Evolutionary conservation across 495 filamentous ascomycete genomes (phyloP).

Genomic region (Echria macrotheca): DNA sequence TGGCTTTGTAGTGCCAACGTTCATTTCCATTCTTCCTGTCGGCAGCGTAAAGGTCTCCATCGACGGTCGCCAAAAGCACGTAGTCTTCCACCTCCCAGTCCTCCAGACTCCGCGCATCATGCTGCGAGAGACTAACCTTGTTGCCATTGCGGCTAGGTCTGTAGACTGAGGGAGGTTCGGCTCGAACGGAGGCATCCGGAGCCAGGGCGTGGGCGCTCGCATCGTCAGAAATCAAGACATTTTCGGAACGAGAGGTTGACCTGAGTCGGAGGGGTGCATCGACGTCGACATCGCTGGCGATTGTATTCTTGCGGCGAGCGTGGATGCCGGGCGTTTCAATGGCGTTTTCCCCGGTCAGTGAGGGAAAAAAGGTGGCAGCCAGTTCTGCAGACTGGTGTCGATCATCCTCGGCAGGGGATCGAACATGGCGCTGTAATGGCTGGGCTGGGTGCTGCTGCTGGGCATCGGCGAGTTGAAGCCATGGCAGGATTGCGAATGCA

Average conservation of each 20-base stretch:
- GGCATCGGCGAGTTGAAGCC: slow-evolving; percentile 49
- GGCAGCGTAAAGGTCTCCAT: slow-evolving; percentile 89
- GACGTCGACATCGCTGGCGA: slow-evolving; percentile 11
- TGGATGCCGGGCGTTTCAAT: slow-evolving; percentile 22
- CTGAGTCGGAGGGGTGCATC: slow-evolving; percentile 8
- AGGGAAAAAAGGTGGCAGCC: slow-evolving; percentile 6
- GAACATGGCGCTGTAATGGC: slow-evolving; percentile 8
- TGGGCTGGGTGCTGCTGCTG: slow-evolving; percentile 51
- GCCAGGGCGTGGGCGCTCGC: slow-evolving; percentile 91
- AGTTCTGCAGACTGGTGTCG: slow-evolving; percentile 24
- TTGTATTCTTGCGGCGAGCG: slow-evolving; percentile 22
- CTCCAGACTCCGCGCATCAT: slow-evolving; percentile 91
- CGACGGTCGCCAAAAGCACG: slow-evolving; percentile 98
- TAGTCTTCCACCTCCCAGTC: slow-evolving; percentile 99
- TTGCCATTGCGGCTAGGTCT: slow-evolving; percentile 33
- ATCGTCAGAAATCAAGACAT: slow-evolving; percentile 55
- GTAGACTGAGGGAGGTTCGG: slow-evolving; percentile 65
- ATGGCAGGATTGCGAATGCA: slow-evolving; percentile 47
- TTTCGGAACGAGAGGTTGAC: slow-evolving; percentile 24
- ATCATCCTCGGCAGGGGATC: slow-evolving; percentile 26
- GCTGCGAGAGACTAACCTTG: slow-evolving; percentile 62
- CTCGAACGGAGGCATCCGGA: slow-evolving; percentile 84
- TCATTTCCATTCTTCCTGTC: slow-evolving; percentile 79
- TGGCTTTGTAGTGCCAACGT: slow-evolving; percentile 77
- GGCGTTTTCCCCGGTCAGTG: slow-evolving; percentile 23